Evolutionary conservation across 108 stramenopile species (phyloP).

Genomic region (Nitzschia putrida): DNA sequence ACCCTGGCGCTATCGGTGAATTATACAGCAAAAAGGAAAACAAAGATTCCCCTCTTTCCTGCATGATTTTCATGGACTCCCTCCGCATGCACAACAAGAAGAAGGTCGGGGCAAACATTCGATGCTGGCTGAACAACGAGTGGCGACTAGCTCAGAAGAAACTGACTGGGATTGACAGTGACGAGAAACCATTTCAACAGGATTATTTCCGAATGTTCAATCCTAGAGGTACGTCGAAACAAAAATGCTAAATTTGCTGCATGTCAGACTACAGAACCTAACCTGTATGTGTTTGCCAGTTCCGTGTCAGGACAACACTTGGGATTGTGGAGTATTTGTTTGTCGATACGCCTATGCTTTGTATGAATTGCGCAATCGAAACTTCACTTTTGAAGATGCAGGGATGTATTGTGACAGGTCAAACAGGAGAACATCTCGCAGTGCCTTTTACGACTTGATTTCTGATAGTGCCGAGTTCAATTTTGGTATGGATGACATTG

Average conservation of each 20-base stretch:
- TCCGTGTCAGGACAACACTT: constrained; percentile 81
- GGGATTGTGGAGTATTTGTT: constrained; percentile 91
- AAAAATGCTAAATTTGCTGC: too few relatives aligned
- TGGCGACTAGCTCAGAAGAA: constrained; percentile 46
- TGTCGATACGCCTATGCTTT: constrained; percentile 81
- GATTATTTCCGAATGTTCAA: constrained; percentile 44
- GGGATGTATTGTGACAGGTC: constrained; percentile 18
- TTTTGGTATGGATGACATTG: constrained; percentile 73
- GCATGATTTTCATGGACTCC: constrained; percentile 84
- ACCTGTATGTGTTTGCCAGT: constrained; percentile 36
- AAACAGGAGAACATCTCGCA: neutral
- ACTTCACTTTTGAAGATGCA: constrained; percentile 42
- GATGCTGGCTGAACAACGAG: constrained; percentile 78
- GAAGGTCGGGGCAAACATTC: constrained; percentile 42
- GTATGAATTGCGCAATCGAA: constrained; percentile 51
- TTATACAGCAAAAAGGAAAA: constrained; percentile 5
- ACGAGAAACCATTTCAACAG: constrained; percentile 36
- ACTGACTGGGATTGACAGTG: neutral
- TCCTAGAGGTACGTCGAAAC: constrained; percentile 62
- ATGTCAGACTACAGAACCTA: too few relatives aligned
- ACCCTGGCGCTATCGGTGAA: constrained; percentile 70
- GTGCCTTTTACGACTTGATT: constrained; percentile 37
- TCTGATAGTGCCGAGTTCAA: constrained; percentile 54
- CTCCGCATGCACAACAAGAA: constrained; percentile 68
- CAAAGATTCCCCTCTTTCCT: constrained; percentile 34